Evolutionary conservation across 2,329 filamentous ascomycete genomes (phyloP), one percentile per base, ranked within the genome.

Genomic region (Penicillium vulpinum): DNA sequence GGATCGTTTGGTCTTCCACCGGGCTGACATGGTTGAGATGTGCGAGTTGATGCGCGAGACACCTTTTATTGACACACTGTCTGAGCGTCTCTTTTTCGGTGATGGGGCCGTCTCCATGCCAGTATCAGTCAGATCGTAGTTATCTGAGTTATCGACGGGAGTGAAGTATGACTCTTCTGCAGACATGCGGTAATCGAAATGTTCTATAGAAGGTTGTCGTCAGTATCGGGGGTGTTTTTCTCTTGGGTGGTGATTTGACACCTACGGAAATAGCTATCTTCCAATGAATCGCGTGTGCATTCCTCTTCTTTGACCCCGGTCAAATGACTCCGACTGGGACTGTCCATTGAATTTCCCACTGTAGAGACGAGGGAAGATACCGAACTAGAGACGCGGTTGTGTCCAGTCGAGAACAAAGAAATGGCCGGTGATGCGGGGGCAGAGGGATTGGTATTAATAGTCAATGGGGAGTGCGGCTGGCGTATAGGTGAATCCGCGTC

Each of bases 281-380:
- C 79, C 28, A 81, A 73, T 57, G 81, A 79, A 57, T 82, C 89
- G 52, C 83, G 83, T 71, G 92, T 89, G 40, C 86, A 76, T 2
- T 89, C 87, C 68, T 96, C 92, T 73, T 97, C 92, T 68, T 92
- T 85, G 21, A 97, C 89, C 67, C 94, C 90, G 16, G 91, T 89
- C 60, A 97, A 80, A 51, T 82, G 83, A 58, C 85, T 82, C 75
- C 90, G 90, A 66, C 81, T 80, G 28, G 74, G 71, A 51, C 73
- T 71, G 62, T 86, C 84, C 60, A 77, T 76, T 29, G 75, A 77
- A 53, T 75, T 77, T 38, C 76, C 75, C 57, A 78, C 87, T 58
- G 81, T 88, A 54, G 81, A 87, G 60, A 81, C 78, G 9, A 90
- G 81, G 5, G 92, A 96, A 1, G 92, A 96, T 28, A 83, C 82